Conservation (phyloP, 805 yeast species). For the Suhomyces vadensis region DNA sequence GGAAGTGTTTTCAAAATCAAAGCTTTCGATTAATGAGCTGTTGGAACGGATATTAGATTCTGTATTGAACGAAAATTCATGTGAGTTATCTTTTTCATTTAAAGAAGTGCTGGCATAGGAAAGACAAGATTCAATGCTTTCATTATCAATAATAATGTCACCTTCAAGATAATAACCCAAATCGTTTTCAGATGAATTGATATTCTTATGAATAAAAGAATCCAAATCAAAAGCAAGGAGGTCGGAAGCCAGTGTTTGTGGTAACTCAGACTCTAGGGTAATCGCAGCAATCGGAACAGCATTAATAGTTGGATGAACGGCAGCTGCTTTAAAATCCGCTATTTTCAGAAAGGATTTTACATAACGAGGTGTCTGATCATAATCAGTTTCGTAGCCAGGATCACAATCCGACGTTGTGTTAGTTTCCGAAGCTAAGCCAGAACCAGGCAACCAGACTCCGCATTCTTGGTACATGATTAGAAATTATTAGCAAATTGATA, state of each 20-base stretch:
- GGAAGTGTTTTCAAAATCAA: no score
- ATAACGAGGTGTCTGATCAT: neutral
- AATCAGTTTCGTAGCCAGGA: neutral
- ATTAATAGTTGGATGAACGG: neutral
- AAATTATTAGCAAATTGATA: no score
- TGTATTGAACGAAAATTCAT: no score
- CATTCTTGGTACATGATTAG: constrained; percentile 1
- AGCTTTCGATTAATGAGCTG: no score
- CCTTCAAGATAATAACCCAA: no score
- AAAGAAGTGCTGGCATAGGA: no score
- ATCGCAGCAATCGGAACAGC: neutral
- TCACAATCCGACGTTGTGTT: neutral
- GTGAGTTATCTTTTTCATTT: no score
- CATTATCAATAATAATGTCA: no score
- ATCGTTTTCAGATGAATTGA: no score
- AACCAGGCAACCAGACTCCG: neutral
- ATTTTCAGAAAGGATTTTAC: neutral
- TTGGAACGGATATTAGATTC: no score
- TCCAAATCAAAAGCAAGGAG: neutral
- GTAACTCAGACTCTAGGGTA: neutral
- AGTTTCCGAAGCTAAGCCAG: neutral
- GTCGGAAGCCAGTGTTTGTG: neutral
- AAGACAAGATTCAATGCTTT: no score
- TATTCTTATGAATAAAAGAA: no score
- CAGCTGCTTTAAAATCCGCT: neutral